Evolutionary conservation across 2,329 filamentous ascomycete genomes (phyloP).

Genomic region (Waltergamsia citrina): DNA sequence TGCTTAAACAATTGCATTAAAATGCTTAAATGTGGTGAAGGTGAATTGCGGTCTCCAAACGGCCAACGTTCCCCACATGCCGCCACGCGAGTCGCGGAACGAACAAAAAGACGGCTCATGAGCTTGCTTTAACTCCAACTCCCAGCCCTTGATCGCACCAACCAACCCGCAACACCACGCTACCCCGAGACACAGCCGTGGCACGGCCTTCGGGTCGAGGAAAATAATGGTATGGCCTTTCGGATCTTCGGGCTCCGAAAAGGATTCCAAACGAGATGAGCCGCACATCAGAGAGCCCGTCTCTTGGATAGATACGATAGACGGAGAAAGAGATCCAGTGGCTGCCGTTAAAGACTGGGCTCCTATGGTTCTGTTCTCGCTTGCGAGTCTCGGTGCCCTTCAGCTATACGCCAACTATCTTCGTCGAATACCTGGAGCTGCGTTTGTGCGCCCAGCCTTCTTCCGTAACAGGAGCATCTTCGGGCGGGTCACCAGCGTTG

Average conservation of each 20-base stretch:
- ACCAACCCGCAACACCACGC: background rate
- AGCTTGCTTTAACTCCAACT: background rate
- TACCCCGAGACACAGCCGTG: background rate
- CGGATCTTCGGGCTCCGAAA: slow-evolving; percentile 16
- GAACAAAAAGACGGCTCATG: too few species aligned
- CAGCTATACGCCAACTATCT: slow-evolving; percentile 66
- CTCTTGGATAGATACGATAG: slow-evolving; percentile 29
- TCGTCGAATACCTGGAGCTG: slow-evolving; percentile 71
- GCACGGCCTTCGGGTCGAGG: background rate
- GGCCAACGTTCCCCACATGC: background rate
- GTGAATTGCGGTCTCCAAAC: background rate
- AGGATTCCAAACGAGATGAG: slow-evolving; percentile 11
- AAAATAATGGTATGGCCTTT: slow-evolving; percentile 31
- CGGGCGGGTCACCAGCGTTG: slow-evolving; percentile 84
- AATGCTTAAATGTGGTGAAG: background rate
- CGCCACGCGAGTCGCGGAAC: background rate
- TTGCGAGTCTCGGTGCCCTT: slow-evolving; percentile 25
- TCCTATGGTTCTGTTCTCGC: slow-evolving; percentile 24
- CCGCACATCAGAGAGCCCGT: slow-evolving; percentile 13
- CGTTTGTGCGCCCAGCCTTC: slow-evolving; percentile 63
- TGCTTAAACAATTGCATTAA: too few species aligned
- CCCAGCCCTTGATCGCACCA: background rate
- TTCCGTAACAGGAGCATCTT: slow-evolving; percentile 71
- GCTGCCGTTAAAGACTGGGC: slow-evolving; percentile 27
- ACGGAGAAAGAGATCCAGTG: slow-evolving; percentile 16